These are phyloP conservation scores for Chrysochromulina tobinii DNA, from an alignment of 78 protist species.

Conservation along the genomic window DNA sequence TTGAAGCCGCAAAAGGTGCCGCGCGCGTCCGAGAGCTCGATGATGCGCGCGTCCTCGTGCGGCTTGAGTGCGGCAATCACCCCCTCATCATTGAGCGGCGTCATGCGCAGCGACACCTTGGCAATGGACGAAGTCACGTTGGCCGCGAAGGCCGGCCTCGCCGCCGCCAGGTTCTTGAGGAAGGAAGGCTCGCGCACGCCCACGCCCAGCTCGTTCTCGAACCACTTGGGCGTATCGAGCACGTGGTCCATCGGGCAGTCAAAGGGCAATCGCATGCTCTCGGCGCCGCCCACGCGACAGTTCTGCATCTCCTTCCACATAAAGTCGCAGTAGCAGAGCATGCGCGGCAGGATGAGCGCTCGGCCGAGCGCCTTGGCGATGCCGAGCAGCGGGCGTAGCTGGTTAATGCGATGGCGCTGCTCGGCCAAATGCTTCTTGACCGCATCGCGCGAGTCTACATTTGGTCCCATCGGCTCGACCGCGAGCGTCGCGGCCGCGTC, in stretches of 20 bases:
- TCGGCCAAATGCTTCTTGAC: background rate
- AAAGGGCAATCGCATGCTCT: constrained; percentile 12
- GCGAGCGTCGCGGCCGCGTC: background rate
- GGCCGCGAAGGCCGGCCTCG: background rate
- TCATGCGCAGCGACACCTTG: background rate
- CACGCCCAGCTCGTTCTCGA: background rate
- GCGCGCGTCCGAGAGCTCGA: background rate
- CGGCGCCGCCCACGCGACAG: constrained; percentile 18
- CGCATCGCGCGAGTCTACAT: constrained; percentile 2
- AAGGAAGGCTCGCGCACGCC: background rate
- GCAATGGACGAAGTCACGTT: background rate
- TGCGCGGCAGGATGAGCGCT: background rate
- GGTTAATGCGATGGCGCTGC: background rate
- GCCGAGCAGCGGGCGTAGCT: constrained; percentile 10
- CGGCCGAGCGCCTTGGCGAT: constrained; percentile 1
- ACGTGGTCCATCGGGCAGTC: constrained; percentile 30
- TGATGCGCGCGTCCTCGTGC: background rate
- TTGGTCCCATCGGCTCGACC: background rate
- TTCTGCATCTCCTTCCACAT: constrained; percentile 12
- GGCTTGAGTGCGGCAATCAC: background rate
- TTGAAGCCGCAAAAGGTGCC: background rate
- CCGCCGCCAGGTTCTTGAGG: background rate
- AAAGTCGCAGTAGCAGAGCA: constrained; percentile 24
- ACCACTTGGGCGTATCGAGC: background rate
- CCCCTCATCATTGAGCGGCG: background rate